Evolutionary conservation across 208 protist species (phyloP).

Genomic region (Angomonas ambiguus): DNA sequence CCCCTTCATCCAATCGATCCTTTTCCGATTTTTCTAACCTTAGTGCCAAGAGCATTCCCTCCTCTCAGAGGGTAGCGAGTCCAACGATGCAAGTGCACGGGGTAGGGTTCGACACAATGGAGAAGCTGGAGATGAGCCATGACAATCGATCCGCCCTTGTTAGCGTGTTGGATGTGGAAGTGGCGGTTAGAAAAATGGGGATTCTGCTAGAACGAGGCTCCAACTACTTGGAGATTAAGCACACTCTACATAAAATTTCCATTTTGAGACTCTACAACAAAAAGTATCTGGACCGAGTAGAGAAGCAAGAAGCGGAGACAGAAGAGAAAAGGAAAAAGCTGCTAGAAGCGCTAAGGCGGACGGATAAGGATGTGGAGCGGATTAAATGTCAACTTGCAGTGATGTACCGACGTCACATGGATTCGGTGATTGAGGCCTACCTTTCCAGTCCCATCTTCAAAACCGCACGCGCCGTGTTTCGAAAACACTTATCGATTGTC

Average conservation of each 20-base stretch:
- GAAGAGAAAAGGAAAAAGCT: not conserved
- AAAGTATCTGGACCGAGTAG: not conserved
- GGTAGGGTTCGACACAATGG: not conserved
- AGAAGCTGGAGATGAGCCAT: not conserved
- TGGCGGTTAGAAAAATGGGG: conserved; percentile 23
- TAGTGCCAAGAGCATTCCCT: not conserved
- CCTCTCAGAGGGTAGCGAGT: not conserved
- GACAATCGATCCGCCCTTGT: conserved; percentile 39
- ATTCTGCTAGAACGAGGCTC: not conserved
- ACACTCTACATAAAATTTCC: not conserved
- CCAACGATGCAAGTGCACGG: not conserved
- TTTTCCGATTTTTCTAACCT: not conserved
- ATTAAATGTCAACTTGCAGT: conserved; percentile 5
- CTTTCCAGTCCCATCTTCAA: conserved; percentile 27
- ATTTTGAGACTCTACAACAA: not conserved
- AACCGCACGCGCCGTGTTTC: conserved; percentile 33
- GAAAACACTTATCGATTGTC: conserved; percentile 22
- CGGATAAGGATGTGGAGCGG: not conserved
- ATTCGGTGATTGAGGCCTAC: conserved; percentile 46
- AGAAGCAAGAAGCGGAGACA: not conserved
- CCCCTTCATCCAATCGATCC: not conserved
- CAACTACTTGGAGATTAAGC: not conserved
- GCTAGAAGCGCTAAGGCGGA: not conserved
- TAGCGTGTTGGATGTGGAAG: conserved; percentile 36
- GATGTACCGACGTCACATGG: conserved; percentile 29